Evolutionary conservation across 108 stramenopile species (phyloP), one percentile per base, ranked within the genome.

Genomic region (Nitzschia palea): DNA sequence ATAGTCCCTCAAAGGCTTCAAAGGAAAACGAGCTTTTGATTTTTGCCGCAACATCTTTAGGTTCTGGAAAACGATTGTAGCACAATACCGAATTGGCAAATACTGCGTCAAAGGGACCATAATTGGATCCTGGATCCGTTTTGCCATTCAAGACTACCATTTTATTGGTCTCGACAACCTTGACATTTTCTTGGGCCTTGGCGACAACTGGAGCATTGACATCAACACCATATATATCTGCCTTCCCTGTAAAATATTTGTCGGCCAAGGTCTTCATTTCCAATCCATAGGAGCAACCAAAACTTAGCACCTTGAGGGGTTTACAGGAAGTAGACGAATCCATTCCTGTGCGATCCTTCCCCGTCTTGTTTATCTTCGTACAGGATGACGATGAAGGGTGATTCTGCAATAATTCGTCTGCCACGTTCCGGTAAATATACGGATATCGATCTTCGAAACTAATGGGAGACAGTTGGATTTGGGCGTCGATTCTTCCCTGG

Each of bases 51-150:
- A 14, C 10, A 14, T 40, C 14, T 8, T 8, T 8, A 20, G 51
- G 25, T 30, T 56, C 55, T 15, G 55, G 55, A 56, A 15, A 10
- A 10, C 5, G 17, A 34, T 56, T 30, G 55, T 56, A 56, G 18
- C 55, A 56, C 9, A 56, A 28, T 30, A 56, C 55, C 9, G 31
- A 33, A 18, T 56, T 56, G 55, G 55, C 55, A 56, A 56, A 56
- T 10, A 56, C 32, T 15, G 29, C 55, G 22, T 56, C 55, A 34
- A 33, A 56, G 17, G 33, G 55, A 9, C 55, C 55, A 56, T 56
- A 34, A 15, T 31, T 34, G 33, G 32, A 33, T 23, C 17, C 33
- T 12, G 32, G 12, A 28, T 31, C 33, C n/a, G 10, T 18, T 8
- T 56, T 56, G 9, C 28, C 55, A 34, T 56, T 30, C 15, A 56